Evolutionary conservation across 306 rosid species (phyloP), one percentile per base, ranked within the genome.

Genomic region (Cicer pinnatifidum): DNA sequence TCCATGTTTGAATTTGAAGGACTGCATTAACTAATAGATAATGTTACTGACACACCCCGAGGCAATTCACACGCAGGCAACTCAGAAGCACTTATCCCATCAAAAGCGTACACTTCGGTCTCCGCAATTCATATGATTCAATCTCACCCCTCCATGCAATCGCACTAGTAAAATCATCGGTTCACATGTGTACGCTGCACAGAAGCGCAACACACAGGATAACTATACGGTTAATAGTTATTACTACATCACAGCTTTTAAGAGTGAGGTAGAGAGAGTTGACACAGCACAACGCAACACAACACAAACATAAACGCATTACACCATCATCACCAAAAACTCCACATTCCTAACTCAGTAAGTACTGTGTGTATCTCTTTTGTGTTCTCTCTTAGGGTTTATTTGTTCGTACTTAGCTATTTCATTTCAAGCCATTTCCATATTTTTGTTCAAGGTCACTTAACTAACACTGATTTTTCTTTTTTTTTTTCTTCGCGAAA

Each of bases 81-180:
- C 47, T 45, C 37, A 12, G 50, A 11, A 12, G 19, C 73, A 16
- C 66, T 20, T 62, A 0, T 9, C 75, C 63, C 66, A 54, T 54
- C 66, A 9, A 7, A 43, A 11, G 61, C 78, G 70, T 46, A 70
- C 70, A 15, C 12, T 28, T 46, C 60, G 78, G 16, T 60, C 6
- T 6, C 37, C 6, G 16, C 40, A 40, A 58, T 7, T 9, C 50
- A 7, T 40, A 3, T n/a, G n/a, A 16, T 61, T 12, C 4, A 10
- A 73, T 73, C 63, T 10, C 20, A 47, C 0, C 75, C 75, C 48
- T 79, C 40, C 9, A 3, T 3, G 0, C 1, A 19, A 13, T 56
- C 41, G 0, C 6, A 50, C 0, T n/a, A 0, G 2, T 0, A 1
- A 39, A 0, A 11, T 46, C 40, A 47, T 1, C 45, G 57, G 48